Evolutionary conservation across 495 filamentous ascomycete genomes (phyloP), one percentile per base, ranked within the genome.

Genomic region (Lophium mytilinum): DNA sequence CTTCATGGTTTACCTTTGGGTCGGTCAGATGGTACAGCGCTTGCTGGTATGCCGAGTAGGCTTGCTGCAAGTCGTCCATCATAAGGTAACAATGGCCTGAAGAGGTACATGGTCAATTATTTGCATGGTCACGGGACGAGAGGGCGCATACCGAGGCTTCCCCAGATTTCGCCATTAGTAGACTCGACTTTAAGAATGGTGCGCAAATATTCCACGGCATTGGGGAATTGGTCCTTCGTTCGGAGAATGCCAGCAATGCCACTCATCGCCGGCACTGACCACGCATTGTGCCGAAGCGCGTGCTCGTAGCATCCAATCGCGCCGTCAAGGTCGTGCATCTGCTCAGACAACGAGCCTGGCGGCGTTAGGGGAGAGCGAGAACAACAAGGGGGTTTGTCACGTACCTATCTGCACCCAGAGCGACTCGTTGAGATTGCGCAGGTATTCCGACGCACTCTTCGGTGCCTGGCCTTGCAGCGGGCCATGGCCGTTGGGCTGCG

Each of bases 1-100:
- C n/a, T 17, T 18, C 19, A 39, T 34, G 15, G 73, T 75, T 60
- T 73, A 95, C 90, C 81, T 97, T 97, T 1, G 93, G 92, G 72
- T 97, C 92, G 36, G 84, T 84, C 40, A 99, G 76, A 72, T 97
- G 90, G 61, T 95, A 91, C 12, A 99, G 73, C 11, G 93, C 93
- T 65, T 90, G 87, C 69, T 99, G 93, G 67, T 99, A 99, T 2
- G 93, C 94, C n/a, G 86, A 85, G 69, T 99, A 99, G 1, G 93
- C 93, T 66, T 96, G 88, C 70, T 97, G 93, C 35, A 99, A 70
- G 63, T 99, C 92, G 61, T 99, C 93, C 90, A 97, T 95, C 93
- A 99, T 99, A 19, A 99, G 77, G 66, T 89, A 94, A 71, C 93
- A 97, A 72, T 97, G 94, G 3, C 92, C 89, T 87, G 64, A 6